Evolutionary conservation across 2,329 filamentous ascomycete genomes (phyloP), one percentile per base, ranked within the genome.

Genomic region (Colletotrichum simmondsii): DNA sequence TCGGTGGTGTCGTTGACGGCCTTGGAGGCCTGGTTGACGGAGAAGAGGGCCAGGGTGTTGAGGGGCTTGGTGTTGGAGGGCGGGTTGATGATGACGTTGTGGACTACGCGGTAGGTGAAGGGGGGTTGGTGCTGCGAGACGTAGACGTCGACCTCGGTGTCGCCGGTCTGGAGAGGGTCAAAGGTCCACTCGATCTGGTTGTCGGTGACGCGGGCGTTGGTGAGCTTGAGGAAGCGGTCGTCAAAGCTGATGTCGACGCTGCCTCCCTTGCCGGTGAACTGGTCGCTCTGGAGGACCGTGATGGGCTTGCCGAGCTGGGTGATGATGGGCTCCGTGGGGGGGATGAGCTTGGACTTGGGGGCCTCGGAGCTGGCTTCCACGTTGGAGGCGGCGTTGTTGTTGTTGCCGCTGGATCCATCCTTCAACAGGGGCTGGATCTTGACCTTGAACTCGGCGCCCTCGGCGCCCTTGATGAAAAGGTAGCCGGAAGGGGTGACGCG

Each of bases 261-360:
- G 42, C 60, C 60, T 10, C 60, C 42, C 24, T 49, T 1, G 26
- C 60, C 37, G 0, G 0, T 16, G 42, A 62, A 62, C 26, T 62
- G 19, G 3, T 62, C 60, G 2, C 1, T 8, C 37, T 62, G 60
- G 7, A 2, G 16, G 24, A 62, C 46, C 1, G 60, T 62, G 60
- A 62, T n/a, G n/a, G n/a, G n/a, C n/a, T n/a, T n/a, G n/a, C 60
- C 60, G 19, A 62, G 60, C 19, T 28, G 6, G 37, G 42, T 49
- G 37, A 62, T 62, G 60, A 62, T 62, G 16, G 60, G 42, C 60
- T 62, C 60, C 24, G 14, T 10, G 42, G 60, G 14, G 8, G 60
- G 60, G 3, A 62, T 26, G n/a, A 62, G 14, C 37, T 32, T 12
- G 24, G n/a, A 10, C 0, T 61, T 16, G n/a, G 59, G 37, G 14